A percentile compares a stretch with the other conserved stretches of the same genome.
These are phyloP conservation scores for Prosopis cineraria DNA, from an alignment of 306 rosid genomes.

Conservation along the genomic window DNA sequence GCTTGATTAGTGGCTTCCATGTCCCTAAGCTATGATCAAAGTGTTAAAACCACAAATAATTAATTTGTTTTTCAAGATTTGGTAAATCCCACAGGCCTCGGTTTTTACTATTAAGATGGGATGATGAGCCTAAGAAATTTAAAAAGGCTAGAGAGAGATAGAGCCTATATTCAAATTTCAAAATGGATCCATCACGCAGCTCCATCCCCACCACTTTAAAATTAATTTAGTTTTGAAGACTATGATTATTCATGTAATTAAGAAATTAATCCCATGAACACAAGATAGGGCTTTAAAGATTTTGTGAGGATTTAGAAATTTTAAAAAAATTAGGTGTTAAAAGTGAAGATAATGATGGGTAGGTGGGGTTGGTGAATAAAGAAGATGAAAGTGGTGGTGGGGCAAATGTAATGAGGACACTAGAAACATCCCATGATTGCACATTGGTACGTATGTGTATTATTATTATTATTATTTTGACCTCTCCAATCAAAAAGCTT, in stretches of 20 bases:
- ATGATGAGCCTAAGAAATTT: neutral
- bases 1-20: neutral
- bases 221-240: neutral
- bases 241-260: neutral
- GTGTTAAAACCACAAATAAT: neutral
- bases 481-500: neutral
- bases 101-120: neutral
- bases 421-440: conserved; percentile 53
- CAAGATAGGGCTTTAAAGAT: conserved; percentile 24
- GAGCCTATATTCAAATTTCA: conserved; percentile 16
- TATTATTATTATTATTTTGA: conserved; percentile 24
- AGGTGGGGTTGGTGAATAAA: conserved; percentile 48
- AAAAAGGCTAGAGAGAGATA: neutral
- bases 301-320: neutral
- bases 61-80: neutral
- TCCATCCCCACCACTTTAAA: conserved; percentile 20
- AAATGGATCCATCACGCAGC: neutral
- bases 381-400: conserved; percentile 35
- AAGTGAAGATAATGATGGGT: conserved; percentile 45
- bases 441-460: conserved; percentile 1
- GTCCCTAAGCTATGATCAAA: neutral
- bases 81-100: neutral
- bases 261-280: conserved; percentile 4
- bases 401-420: conserved; percentile 26
- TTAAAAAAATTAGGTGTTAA: neutral